Base-by-base conservation (phyloP, 2,329 filamentous ascomycete genomes). In the Diplodia scrobiculata region DNA sequence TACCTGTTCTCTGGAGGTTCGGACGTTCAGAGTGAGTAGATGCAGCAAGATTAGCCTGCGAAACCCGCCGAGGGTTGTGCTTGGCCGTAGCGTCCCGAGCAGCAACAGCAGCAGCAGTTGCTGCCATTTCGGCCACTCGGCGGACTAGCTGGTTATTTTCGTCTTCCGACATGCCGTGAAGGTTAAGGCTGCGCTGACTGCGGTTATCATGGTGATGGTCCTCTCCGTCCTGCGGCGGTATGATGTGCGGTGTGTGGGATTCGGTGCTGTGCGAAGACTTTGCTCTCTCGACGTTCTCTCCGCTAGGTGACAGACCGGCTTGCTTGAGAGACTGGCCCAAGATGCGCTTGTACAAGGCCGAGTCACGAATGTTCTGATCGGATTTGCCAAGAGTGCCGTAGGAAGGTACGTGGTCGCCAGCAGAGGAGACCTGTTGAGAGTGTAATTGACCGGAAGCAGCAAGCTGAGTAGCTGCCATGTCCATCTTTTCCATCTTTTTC, bases 101-200 rank as follows among this genome's bases (percentile, higher is more conserved):
- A 54, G 93, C 94, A 69, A 96, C 87, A 1, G 92, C 89, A 0
- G 92, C 93, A 19, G 93, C 93, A 0, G 93, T 95, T 6, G 95
- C 94, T 7, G 94, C 94, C 76, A 98, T 91, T 79, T 98, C 95
- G 3, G 92, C 91, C 17, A 98, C 91, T 73, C 96, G 91, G 54
- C 91, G 91, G 25, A 92, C 88, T 17, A 98, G 83, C 36, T 85
- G 85, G 71, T 89, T 88, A 75, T 93, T 97, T 70, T 97, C 91
- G 68, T 91, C 89, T 53, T 91, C 88, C 14, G 90, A 91, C 25
- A 97, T 84, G 3, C 91, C 90, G 1, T 89, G 86, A 1, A 84
- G 74, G 45, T 79, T 77, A 52, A 81, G 74, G 19, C 69, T 72
- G 79, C 71, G 86, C 76, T 68, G 81, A 14, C 65, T 66, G 7